phyloP scores from a whole-genome alignment of 2,329 filamentous ascomycete genomes.

The Escovopsis sp. region DNA sequence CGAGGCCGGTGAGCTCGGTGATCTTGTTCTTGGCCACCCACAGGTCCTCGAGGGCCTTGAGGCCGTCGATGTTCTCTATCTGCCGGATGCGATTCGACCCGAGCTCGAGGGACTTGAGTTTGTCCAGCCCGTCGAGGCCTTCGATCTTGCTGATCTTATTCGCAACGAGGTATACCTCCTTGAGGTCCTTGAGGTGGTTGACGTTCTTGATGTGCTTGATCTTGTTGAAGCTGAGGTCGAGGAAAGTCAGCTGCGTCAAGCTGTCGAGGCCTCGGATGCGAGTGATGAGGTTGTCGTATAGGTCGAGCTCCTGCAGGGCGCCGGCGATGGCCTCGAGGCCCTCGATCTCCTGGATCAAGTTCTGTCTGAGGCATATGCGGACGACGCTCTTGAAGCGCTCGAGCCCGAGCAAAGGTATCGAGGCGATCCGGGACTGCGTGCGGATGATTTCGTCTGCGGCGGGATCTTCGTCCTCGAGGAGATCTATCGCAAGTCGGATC shows the following conservation, averaged over 20 bases:
- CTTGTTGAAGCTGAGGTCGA: slow-evolving; percentile 97
- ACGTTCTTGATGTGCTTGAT: slow-evolving; percentile 96
- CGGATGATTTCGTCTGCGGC: slow-evolving; percentile 70
- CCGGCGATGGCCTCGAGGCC: slow-evolving; percentile 51
- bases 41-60: slow-evolving; percentile 69
- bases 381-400: slow-evolving; percentile 66
- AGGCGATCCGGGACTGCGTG: slow-evolving; percentile 72
- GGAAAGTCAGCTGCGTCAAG: slow-evolving; percentile 56
- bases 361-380: slow-evolving; percentile 83
- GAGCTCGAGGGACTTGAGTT: slow-evolving; percentile 73
- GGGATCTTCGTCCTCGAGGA: slow-evolving; percentile 44
- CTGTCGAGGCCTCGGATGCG: slow-evolving; percentile 74
- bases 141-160: slow-evolving; percentile 90
- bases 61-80: slow-evolving; percentile 68
- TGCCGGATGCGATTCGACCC: slow-evolving; percentile 85
- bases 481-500: slow-evolving; percentile 25
- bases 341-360: slow-evolving; percentile 68
- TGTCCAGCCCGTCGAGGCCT: slow-evolving; percentile 57
- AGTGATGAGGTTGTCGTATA: slow-evolving; percentile 91
- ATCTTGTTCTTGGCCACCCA: slow-evolving; percentile 98
- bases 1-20: slow-evolving; percentile 62
- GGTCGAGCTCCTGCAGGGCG: slow-evolving; percentile 69
- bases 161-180: slow-evolving; percentile 81
- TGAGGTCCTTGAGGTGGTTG: slow-evolving; percentile 59
- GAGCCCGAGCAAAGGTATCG: slow-evolving; percentile 63